phyloP scores from a whole-genome alignment of 2,329 filamentous ascomycete genomes.

The Chlorencoelia australis region DNA sequence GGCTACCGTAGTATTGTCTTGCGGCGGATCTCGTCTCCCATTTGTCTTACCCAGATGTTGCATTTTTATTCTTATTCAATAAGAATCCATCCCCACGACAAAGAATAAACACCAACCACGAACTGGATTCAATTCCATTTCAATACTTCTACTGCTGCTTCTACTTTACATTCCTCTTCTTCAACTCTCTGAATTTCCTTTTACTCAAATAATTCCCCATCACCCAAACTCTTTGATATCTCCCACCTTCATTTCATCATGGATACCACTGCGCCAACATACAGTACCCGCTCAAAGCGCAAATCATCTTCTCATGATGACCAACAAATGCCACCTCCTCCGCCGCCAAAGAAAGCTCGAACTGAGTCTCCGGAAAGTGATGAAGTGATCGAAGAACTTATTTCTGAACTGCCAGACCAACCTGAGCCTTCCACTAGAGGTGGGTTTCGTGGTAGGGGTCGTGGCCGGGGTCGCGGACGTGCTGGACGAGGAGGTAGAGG shows the following conservation, averaged over 20 bases:
- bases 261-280: conserved; percentile 1
- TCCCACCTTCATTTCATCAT: conserved; percentile 1
- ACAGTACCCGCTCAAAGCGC: conserved; percentile 6
- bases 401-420: conserved; percentile 1
- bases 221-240: conserved; percentile 2
- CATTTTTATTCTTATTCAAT: too few relatives aligned
- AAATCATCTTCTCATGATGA: too few relatives aligned
- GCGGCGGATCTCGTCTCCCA: too few relatives aligned
- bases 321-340: conserved; percentile 1
- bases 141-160: too few relatives aligned
- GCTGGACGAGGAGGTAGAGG: conserved; percentile 15
- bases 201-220: conserved; percentile 5
- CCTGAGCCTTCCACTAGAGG: conserved; percentile 4
- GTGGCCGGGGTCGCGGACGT: conserved; percentile 16
- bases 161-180: conserved; percentile 2
- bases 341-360: conserved; percentile 4
- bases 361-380: conserved; percentile 4
- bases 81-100: too few relatives aligned
- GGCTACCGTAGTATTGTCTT: too few relatives aligned
- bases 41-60: too few relatives aligned
- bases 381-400: background rate
- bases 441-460: conserved; percentile 17
- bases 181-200: too few relatives aligned
- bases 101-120: too few relatives aligned
- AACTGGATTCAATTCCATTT: too few relatives aligned